A percentile compares a stretch with the other conserved stretches of the same genome.
phyloP scores from a whole-genome alignment of 768 basidiomycete species.

The Leccinum subtestaceum region DNA sequence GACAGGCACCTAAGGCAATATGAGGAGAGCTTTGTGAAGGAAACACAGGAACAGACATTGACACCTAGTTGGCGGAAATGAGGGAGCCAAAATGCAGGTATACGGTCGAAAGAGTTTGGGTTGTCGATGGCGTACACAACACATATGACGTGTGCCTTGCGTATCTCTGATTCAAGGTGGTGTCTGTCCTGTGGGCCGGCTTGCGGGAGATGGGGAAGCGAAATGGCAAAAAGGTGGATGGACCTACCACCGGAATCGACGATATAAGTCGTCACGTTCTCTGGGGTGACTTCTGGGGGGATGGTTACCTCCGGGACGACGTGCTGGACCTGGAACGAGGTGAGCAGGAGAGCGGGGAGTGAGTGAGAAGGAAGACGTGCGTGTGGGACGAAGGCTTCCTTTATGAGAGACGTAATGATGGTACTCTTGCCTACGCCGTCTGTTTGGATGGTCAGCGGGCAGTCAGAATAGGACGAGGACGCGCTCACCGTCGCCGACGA shows the following conservation, averaged over 20 bases:
- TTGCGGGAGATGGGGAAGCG: slow-evolving; percentile 31
- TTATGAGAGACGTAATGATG: slow-evolving; percentile 95
- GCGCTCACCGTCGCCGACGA: slow-evolving; percentile 86
- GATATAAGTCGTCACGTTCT: slow-evolving; percentile 97
- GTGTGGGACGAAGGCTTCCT: slow-evolving; percentile 89
- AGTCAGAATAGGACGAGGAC: slow-evolving; percentile 3
- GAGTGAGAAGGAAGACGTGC: slow-evolving; percentile 40
- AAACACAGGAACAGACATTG: slow-evolving; percentile 58
- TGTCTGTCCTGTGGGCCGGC: slow-evolving; percentile 82
- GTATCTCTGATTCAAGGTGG: slow-evolving; percentile 92
- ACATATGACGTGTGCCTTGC: slow-evolving; percentile 97
- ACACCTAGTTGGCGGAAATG: slow-evolving; percentile 93
- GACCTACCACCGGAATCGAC: slow-evolving; percentile 91
- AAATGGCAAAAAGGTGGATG: background rate
- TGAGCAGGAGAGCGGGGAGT: slow-evolving; percentile 4
- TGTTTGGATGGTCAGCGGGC: slow-evolving; percentile 32
- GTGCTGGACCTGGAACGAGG: slow-evolving; percentile 72
- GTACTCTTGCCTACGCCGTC: slow-evolving; percentile 98
- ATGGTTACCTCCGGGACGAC: slow-evolving; percentile 97
- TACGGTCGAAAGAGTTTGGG: slow-evolving; percentile 92
- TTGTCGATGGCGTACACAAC: slow-evolving; percentile 98
- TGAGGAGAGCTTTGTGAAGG: slow-evolving; percentile 5
- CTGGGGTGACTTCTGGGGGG: slow-evolving; percentile 94
- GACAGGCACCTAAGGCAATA: slow-evolving; percentile 72
- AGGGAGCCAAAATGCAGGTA: slow-evolving; percentile 98